Conservation (phyloP, 208 protist species). For the Acanthamoeba sp. region DNA sequence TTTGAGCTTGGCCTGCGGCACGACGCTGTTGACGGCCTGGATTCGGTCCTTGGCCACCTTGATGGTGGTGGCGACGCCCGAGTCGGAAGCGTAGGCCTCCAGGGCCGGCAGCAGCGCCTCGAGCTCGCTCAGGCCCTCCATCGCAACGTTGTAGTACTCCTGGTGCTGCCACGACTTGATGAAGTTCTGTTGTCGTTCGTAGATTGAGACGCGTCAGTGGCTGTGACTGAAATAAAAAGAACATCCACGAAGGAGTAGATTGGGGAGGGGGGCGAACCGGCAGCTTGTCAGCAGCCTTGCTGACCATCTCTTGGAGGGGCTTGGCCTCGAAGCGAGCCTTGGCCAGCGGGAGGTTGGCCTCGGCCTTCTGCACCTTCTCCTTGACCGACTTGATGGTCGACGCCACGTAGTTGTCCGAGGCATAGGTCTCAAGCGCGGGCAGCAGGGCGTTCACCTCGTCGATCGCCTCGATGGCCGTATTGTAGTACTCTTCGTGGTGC, state of each 20-base stretch:
- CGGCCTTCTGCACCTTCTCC: conserved; percentile 15
- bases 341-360: conserved; percentile 48
- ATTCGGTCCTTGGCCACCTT: neutral
- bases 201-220: neutral
- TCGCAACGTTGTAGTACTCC: conserved; percentile 66
- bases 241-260: neutral
- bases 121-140: conserved; percentile 52
- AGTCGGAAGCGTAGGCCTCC: conserved; percentile 23
- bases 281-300: conserved; percentile 35
- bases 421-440: conserved; percentile 42
- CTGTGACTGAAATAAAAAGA: neutral
- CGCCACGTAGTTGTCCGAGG: neutral
- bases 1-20: conserved; percentile 68
- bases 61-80: neutral
- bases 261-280: neutral
- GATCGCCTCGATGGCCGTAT: conserved; percentile 39
- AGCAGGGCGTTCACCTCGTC: conserved; percentile 41
- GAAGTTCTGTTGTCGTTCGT: conserved; percentile 13
- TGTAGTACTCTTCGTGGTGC: conserved; percentile 50
- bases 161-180: conserved; percentile 74
- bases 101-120: conserved; percentile 28
- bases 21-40: neutral
- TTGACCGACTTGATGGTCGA: neutral
- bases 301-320: conserved; percentile 42
- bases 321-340: conserved; percentile 66